Percentiles rank a stretch among this genome's conserved stretches.
Conservation (phyloP, 208 protist species). For the Wallacemonas sp. region DNA sequence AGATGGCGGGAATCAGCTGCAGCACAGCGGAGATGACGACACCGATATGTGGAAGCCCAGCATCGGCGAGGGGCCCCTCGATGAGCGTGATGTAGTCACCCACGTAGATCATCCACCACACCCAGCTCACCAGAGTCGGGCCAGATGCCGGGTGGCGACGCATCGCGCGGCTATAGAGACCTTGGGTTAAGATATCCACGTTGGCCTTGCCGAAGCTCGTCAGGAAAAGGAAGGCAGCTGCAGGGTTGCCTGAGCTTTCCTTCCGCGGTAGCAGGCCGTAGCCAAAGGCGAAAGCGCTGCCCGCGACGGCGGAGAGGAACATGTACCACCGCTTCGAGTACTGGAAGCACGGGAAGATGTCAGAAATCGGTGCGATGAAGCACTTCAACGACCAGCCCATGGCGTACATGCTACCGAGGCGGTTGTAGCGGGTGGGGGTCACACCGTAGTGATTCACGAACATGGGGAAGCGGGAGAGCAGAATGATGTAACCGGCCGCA, state of each 20-base stretch:
- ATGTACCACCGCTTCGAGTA: conserved; percentile 42
- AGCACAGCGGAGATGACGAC: conserved; percentile 50
- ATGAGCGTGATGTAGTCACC: conserved; percentile 23
- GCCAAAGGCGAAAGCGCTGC: conserved; percentile 19
- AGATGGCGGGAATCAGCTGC: conserved; percentile 45
- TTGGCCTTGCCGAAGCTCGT: conserved; percentile 27
- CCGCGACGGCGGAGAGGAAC: conserved; percentile 20
- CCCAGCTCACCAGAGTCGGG: conserved; percentile 16
- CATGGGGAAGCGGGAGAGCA: conserved; percentile 12
- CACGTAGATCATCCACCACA: conserved; percentile 20
- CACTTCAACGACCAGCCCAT: conserved; percentile 46
- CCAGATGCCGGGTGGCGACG: conserved; percentile 8
- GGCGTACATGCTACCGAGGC: conserved; percentile 10
- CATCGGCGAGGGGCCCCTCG: conserved; percentile 55
- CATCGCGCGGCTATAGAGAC: conserved; percentile 29
- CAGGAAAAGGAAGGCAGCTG: conserved; percentile 24
- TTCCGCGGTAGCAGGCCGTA: conserved; percentile 19
- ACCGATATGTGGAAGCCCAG: conserved; percentile 30
- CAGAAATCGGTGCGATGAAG: conserved; percentile 26
- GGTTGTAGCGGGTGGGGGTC: conserved; percentile 12
- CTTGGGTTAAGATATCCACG: conserved; percentile 35
- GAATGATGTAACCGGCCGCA: conserved; percentile 9
- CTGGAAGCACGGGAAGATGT: conserved; percentile 23
- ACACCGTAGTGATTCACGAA: conserved; percentile 17
- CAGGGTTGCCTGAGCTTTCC: conserved; percentile 12